phyloP scores from a whole-genome alignment of 2,329 filamentous ascomycete genomes.

The Pseudogymnoascus sp. region DNA sequence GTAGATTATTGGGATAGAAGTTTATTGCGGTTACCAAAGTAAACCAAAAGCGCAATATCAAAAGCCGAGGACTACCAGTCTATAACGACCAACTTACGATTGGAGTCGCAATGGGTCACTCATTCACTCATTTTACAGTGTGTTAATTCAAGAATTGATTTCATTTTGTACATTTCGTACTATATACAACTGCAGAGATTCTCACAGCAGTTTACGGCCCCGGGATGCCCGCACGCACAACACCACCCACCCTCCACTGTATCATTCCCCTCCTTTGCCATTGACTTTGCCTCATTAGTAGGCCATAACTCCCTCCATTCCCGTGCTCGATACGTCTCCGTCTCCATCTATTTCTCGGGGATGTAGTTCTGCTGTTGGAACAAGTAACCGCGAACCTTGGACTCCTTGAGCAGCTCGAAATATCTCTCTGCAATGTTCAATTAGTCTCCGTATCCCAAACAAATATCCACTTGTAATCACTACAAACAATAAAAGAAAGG shows the following conservation, averaged over 20 bases:
- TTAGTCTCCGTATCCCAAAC: slow-evolving; percentile 12
- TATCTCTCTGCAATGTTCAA: slow-evolving; percentile 58
- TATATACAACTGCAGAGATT: slow-evolving; percentile 10
- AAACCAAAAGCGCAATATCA: slow-evolving; percentile 2
- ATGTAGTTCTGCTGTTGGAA: slow-evolving; percentile 76
- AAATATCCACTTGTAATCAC: neutral
- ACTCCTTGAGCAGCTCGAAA: slow-evolving; percentile 67
- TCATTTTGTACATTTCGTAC: slow-evolving; percentile 13
- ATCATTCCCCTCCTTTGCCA: slow-evolving; percentile 1
- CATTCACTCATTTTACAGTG: neutral
- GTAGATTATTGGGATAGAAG: slow-evolving; percentile 11
- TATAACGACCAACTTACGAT: neutral
- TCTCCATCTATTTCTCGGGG: slow-evolving; percentile 36
- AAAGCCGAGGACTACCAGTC: neutral
- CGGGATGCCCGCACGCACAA: neutral
- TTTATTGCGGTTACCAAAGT: slow-evolving; percentile 2
- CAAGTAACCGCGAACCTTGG: slow-evolving; percentile 72
- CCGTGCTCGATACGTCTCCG: slow-evolving; percentile 3
- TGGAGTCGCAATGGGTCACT: neutral
- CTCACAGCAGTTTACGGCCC: neutral
- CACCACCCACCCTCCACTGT: neutral
- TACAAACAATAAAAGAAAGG: neutral
- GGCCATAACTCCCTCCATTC: neutral
- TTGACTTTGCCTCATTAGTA: slow-evolving; percentile 8
- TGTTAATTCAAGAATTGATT: neutral